Evolutionary conservation across 2,329 filamentous ascomycete genomes (phyloP).

Genomic region (Diaporthe batatas): DNA sequence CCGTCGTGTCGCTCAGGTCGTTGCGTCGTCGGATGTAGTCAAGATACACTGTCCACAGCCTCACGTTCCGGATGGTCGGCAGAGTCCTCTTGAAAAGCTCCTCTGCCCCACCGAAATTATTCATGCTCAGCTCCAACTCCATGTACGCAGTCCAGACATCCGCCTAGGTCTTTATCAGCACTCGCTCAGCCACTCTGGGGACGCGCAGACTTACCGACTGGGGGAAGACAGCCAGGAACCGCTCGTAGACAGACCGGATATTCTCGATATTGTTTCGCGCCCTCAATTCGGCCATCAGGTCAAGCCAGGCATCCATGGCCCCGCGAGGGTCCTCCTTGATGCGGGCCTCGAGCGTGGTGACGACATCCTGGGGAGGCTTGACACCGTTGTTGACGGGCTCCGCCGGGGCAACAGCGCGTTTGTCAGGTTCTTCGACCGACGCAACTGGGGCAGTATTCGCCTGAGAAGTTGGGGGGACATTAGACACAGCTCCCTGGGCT

Average conservation of each 20-base stretch:
- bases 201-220: conserved; percentile 79
- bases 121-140: conserved; percentile 88
- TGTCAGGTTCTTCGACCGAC: conserved; percentile 52
- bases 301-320: conserved; percentile 92
- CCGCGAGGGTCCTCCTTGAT: conserved; percentile 93
- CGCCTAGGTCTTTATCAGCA: conserved; percentile 70
- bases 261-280: conserved; percentile 86
- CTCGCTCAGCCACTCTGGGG: conserved; percentile 16
- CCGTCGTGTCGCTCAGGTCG: conserved; percentile 85
- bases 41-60: conserved; percentile 92
- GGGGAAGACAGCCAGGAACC: conserved; percentile 90
- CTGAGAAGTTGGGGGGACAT: conserved; percentile 50
- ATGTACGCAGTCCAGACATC: conserved; percentile 92
- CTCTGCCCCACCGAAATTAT: conserved; percentile 85
- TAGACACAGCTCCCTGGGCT: conserved; percentile 48
- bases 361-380: conserved; percentile 38
- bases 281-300: conserved; percentile 86
- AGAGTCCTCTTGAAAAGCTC: conserved; percentile 86
- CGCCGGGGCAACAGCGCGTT: conserved; percentile 52
- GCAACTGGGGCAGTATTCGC: conserved; percentile 42
- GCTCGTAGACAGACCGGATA: conserved; percentile 82
- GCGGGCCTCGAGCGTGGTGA: conserved; percentile 78
- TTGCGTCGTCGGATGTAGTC: conserved; percentile 95
- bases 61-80: conserved; percentile 82
- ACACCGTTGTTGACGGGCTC: conserved; percentile 79